Evolutionary conservation across 352 stramenopile species (phyloP), one percentile per base, ranked within the genome.

Genomic region (Globisporangium viniferum): DNA sequence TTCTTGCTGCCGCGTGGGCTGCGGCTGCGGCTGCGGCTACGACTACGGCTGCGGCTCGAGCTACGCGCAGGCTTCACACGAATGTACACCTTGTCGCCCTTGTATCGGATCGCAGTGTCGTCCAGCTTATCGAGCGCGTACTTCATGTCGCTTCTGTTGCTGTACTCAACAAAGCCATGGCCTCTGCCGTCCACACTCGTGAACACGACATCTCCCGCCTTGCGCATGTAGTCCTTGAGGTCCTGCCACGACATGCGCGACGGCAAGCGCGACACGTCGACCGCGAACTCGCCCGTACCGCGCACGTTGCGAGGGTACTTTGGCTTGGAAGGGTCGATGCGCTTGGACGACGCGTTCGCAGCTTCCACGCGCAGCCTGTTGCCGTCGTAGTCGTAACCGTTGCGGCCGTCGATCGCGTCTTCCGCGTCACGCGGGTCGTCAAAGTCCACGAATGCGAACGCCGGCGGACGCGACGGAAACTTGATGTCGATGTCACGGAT

Each of bases 401-500:
- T 75, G 58, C 70, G 75, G 15, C 69, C 81, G 8, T 77, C 73
- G 49, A 87, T 88, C 4, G 87, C 87, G 59, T 90, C 76, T 44
- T 92, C 82, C 9, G 83, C 85, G 61, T 95, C 84, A 20, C 85
- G 83, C 15, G 72, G 14, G 61, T 91, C 75, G 54, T 92, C 84
- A 56, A 91, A 93, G 67, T 92, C 82, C 73, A 92, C 78, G 68
- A 92, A 88, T 57, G 84, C 83, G 71, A 91, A 87, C 22, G 80
- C 72, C 15, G 74, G 73, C 35, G 79, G 75, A 27, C 82, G 80
- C 62, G 82, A 87, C 61, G 86, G 78, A 60, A 90, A 87, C 72
- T 92, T 95, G 66, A 91, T 73, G 56, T 91, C 75, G 36, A 89
- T 79, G 62, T 86, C 82, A 14, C 73, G 71, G 55, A 90, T 86